Conservation (phyloP, 129 eudicot genomes). For the Rutidosis leptorrhynchoides region DNA sequence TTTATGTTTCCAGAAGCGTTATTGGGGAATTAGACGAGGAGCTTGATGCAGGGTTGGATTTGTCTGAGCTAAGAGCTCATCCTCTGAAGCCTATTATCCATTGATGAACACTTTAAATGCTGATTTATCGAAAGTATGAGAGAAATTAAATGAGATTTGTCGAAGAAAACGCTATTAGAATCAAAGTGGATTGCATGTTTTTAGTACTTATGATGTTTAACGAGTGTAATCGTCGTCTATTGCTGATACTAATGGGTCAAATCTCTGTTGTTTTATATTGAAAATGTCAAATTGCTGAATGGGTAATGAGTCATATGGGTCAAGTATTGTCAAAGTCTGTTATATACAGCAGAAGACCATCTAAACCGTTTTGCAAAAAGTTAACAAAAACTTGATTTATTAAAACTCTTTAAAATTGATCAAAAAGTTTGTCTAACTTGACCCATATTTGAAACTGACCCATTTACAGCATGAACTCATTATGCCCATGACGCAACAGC, state of each 20-base stretch:
- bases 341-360: too few relatives aligned
- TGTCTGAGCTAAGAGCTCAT: constrained; percentile 80
- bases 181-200: background rate
- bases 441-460: too few relatives aligned
- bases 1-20: constrained; percentile 55
- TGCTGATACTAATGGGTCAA: background rate
- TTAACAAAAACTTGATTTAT: too few relatives aligned
- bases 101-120: constrained; percentile 28
- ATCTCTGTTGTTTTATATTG: too few relatives aligned
- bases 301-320: too few relatives aligned
- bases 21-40: constrained; percentile 70
- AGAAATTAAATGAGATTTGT: constrained; percentile 10
- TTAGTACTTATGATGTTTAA: background rate
- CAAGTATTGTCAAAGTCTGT: too few relatives aligned
- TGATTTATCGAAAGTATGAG: background rate
- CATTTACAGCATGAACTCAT: too few relatives aligned
- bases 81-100: constrained; percentile 91
- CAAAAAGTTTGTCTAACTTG: too few relatives aligned
- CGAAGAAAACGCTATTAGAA: background rate
- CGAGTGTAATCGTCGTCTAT: background rate
- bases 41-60: constrained; percentile 67
- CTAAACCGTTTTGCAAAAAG: too few relatives aligned
- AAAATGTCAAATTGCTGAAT: too few relatives aligned
- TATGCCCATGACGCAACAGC: too few relatives aligned
- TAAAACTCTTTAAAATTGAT: too few relatives aligned